phyloP scores from a whole-genome alignment of 148 eudicot species.

The Chenopodium formosanum region DNA sequence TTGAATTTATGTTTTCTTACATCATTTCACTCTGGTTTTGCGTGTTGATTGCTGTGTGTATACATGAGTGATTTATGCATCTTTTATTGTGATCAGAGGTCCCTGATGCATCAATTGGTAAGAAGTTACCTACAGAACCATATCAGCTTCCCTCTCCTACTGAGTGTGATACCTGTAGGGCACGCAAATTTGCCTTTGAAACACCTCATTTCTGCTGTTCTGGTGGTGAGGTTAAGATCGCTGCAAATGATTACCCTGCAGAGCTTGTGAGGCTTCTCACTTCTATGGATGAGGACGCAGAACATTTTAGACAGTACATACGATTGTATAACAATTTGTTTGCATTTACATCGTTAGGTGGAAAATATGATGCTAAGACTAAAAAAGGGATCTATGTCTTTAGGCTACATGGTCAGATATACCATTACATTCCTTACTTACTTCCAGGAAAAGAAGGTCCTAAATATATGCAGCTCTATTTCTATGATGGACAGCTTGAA shows the following conservation, averaged over 20 bases:
- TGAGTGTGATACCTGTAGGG: too few relatives aligned
- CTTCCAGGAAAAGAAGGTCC: not conserved
- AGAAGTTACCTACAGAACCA: too few relatives aligned
- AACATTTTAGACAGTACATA: not conserved
- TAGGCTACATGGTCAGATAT: not conserved
- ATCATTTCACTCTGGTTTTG: too few relatives aligned
- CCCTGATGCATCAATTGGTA: too few relatives aligned
- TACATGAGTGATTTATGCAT: too few relatives aligned
- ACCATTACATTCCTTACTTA: not conserved
- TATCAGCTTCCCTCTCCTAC: too few relatives aligned
- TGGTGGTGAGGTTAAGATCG: not conserved
- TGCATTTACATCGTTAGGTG: not conserved
- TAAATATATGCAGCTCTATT: not conserved
- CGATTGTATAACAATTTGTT: not conserved
- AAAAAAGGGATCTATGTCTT: conserved; percentile 7
- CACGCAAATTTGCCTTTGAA: not conserved
- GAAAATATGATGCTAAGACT: not conserved
- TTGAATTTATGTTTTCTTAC: too few relatives aligned
- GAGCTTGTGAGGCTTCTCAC: not conserved
- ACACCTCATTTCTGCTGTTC: not conserved
- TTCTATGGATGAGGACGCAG: not conserved
- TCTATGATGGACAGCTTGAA: conserved; percentile 7
- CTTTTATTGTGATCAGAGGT: too few relatives aligned
- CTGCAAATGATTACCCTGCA: not conserved
- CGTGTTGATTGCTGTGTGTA: too few relatives aligned